These are phyloP conservation scores for Tuber magnatum DNA, from an alignment of 495 filamentous ascomycete species.

Conservation along the genomic window DNA sequence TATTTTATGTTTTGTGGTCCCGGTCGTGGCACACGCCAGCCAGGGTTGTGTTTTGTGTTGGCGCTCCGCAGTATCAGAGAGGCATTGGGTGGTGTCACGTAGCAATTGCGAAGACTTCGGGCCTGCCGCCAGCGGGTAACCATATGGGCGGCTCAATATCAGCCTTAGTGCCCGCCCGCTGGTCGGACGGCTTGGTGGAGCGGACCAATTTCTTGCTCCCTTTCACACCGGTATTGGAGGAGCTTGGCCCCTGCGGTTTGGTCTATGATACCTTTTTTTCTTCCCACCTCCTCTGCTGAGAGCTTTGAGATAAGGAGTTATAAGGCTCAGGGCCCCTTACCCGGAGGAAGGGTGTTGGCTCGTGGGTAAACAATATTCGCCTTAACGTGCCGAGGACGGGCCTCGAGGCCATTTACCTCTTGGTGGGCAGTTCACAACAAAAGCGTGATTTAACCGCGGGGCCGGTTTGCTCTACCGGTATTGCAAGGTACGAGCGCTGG, in stretches of 20 bases:
- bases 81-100: not conserved
- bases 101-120: not conserved
- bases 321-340: no score
- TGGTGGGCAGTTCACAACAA: no score
- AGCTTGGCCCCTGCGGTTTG: no score
- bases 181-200: not conserved
- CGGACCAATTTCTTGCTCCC: not conserved
- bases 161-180: not conserved
- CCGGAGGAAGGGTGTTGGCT: no score
- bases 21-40: not conserved
- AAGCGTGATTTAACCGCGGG: no score
- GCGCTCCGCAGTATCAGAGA: not conserved
- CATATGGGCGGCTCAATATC: not conserved
- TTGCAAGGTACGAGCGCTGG: not conserved
- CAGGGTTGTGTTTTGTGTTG: not conserved
- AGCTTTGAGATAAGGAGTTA: no score
- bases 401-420: no score
- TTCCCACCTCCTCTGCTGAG: no score
- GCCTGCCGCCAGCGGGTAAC: not conserved
- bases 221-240: not conserved
- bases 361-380: no score
- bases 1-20: not conserved
- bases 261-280: no score
- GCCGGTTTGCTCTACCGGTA: no score
- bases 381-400: no score